These are phyloP conservation scores for Beauveria pseudobassiana DNA, from an alignment of 2,329 filamentous ascomycete genomes.

Conservation along the genomic window DNA sequence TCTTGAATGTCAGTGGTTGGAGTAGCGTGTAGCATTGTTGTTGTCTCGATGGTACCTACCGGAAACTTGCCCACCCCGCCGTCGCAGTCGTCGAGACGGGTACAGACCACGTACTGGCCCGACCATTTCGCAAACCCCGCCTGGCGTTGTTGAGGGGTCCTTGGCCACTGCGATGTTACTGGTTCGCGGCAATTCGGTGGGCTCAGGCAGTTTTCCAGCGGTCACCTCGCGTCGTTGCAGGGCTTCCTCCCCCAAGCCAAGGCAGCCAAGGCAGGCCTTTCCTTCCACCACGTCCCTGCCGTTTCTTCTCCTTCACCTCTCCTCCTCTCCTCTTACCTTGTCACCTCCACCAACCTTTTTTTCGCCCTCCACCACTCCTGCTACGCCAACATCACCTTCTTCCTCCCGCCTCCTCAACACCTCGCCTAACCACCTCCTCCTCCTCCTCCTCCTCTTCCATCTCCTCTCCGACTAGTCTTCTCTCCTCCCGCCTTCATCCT, in stretches of 20 bases:
- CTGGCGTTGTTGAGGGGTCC: background rate
- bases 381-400: slow-evolving; percentile 17
- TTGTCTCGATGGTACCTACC: background rate
- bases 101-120: background rate
- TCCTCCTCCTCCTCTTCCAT: slow-evolving; percentile 12
- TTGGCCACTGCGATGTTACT: background rate
- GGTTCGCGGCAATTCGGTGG: background rate
- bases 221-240: background rate
- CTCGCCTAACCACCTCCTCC: slow-evolving; percentile 17
- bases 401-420: slow-evolving; percentile 17
- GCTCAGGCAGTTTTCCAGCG: background rate
- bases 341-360: slow-evolving; percentile 19
- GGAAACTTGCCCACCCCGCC: background rate
- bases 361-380: slow-evolving; percentile 18
- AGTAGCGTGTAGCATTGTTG: too few species aligned
- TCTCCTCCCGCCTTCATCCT: slow-evolving; percentile 15
- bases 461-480: slow-evolving; percentile 15
- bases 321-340: slow-evolving; percentile 15
- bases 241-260: background rate
- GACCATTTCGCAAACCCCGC: background rate
- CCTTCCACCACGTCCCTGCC: slow-evolving; percentile 2
- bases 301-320: slow-evolving; percentile 27
- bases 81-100: background rate
- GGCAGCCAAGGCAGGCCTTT: background rate
- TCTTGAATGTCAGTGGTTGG: too few species aligned